Conservation (phyloP, 2,329 filamentous ascomycete genomes). For the Calonectria hawksworthii region DNA sequence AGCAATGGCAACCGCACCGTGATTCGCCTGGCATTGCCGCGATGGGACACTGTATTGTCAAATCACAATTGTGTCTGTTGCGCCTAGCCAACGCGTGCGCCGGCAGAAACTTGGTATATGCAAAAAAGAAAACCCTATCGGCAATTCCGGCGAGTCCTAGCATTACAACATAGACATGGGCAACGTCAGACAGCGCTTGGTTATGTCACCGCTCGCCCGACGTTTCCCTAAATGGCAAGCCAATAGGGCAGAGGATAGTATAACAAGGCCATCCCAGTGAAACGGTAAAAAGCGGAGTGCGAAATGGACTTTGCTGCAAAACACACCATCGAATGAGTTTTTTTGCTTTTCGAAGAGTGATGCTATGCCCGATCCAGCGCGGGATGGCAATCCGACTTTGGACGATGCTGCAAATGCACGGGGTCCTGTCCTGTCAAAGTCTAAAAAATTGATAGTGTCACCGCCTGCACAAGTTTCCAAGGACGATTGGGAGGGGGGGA, state of each 20-base stretch:
- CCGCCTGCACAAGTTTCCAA: conserved; percentile 15
- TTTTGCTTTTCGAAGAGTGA: background rate
- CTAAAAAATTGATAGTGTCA: conserved; percentile 25
- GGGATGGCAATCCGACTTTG: background rate
- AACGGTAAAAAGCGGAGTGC: conserved; percentile 11
- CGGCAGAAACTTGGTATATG: background rate
- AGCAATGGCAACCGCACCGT: background rate
- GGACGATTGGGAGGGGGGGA: background rate
- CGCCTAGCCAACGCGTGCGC: background rate
- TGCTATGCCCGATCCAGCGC: conserved; percentile 6
- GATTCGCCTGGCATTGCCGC: conserved; percentile 1
- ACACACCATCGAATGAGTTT: conserved; percentile 4
- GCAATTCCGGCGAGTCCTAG: conserved; percentile 9
- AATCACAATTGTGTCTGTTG: background rate
- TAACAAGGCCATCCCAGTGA: background rate
- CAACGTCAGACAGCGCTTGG: conserved; percentile 10
- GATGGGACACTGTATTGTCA: conserved; percentile 13
- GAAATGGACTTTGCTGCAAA: background rate
- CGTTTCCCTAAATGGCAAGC: conserved; percentile 1
- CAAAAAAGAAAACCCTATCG: background rate
- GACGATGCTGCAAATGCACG: conserved; percentile 7
- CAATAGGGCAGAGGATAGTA: background rate
- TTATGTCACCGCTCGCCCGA: conserved; percentile 3
- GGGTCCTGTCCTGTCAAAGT: conserved; percentile 2
- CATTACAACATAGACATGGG: background rate